These are phyloP conservation scores for Stylonectria norvegica DNA, from an alignment of 2,329 filamentous ascomycete genomes.

Conservation along the genomic window DNA sequence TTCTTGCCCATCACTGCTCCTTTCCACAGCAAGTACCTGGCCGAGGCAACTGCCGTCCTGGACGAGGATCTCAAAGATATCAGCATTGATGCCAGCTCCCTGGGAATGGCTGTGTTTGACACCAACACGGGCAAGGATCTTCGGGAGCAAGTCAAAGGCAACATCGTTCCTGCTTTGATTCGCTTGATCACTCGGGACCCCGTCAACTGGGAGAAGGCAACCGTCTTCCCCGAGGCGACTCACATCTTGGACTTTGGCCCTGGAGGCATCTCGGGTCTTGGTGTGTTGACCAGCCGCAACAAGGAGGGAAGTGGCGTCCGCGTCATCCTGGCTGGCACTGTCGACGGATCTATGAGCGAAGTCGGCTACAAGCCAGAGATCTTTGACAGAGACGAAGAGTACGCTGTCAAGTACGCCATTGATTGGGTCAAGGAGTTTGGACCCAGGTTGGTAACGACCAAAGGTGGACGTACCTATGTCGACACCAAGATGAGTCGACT, in stretches of 20 bases:
- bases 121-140: slow-evolving; percentile 87
- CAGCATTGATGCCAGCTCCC: slow-evolving; percentile 65
- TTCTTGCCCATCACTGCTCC: slow-evolving; percentile 97
- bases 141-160: slow-evolving; percentile 63
- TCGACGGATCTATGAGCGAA: slow-evolving; percentile 84
- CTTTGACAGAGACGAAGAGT: slow-evolving; percentile 92
- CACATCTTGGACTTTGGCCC: slow-evolving; percentile 97
- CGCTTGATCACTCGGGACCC: slow-evolving; percentile 92
- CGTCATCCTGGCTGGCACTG: slow-evolving; percentile 90
- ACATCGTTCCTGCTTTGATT: slow-evolving; percentile 81
- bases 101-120: slow-evolving; percentile 85
- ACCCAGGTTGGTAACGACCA: slow-evolving; percentile 86
- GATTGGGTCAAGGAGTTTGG: slow-evolving; percentile 98
- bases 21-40: slow-evolving; percentile 95
- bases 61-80: slow-evolving; percentile 84
- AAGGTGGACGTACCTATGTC: slow-evolving; percentile 83
- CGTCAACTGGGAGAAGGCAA: slow-evolving; percentile 95
- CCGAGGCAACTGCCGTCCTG: slow-evolving; percentile 76
- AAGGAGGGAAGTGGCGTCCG: slow-evolving; percentile 98
- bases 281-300: slow-evolving; percentile 94
- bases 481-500: slow-evolving; percentile 95
- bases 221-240: slow-evolving; percentile 83
- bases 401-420: slow-evolving; percentile 89
- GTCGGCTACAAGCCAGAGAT: slow-evolving; percentile 98
- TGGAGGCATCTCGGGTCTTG: slow-evolving; percentile 92